Base-by-base conservation (phyloP, 2,329 filamentous ascomycete species). In the Colletotrichum cereale region DNA sequence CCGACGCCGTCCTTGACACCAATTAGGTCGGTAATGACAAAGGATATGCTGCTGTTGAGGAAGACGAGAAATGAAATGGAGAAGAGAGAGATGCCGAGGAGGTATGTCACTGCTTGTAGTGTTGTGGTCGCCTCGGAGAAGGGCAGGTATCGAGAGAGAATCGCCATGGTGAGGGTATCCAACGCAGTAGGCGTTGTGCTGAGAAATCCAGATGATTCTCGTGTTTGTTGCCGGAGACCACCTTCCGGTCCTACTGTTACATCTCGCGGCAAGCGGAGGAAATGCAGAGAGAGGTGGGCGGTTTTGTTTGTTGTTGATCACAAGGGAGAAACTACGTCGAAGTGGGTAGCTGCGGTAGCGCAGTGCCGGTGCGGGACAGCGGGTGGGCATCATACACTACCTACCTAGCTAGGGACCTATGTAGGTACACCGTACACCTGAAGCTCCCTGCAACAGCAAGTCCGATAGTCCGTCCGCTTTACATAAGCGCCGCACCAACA, bases 51-150 rank as follows among this genome's bases (percentile, higher is more conserved):
- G 84, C 91, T 93, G 85, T 96, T 96, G 73, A 97, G 88, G 83
- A 97, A 97, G 77, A 97, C 94, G 75, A 97, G 91, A 84, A 96
- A 96, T 66, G 92, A 92, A 78, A 97, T 96, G 81, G 91, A 94
- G 85, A 96, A 96, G 76, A 97, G 90, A 72, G 92, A 93, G 77
- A 96, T 92, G 79, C 91, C 92, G 74, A 95, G 87, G 44, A 97
- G 89, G 80, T 97, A 97, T 38, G 93, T 92, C 68, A 88, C 80
- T n/a, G 89, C 90, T 77, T 92, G 90, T 26, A 88, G 79, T 5
- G 86, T 82, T 16, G 90, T 91, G n/a, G 88, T 89, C 55, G 87
- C 85, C 29, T 85, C 80, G 73, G 88, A 85, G 81, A 92, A 91
- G 36, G 90, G 90, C 64, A 90, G 82, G 73, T 84, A 80, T 67